Evolutionary conservation across 768 basidiomycete genomes (phyloP).

Genomic region (Collybia mongolica): DNA sequence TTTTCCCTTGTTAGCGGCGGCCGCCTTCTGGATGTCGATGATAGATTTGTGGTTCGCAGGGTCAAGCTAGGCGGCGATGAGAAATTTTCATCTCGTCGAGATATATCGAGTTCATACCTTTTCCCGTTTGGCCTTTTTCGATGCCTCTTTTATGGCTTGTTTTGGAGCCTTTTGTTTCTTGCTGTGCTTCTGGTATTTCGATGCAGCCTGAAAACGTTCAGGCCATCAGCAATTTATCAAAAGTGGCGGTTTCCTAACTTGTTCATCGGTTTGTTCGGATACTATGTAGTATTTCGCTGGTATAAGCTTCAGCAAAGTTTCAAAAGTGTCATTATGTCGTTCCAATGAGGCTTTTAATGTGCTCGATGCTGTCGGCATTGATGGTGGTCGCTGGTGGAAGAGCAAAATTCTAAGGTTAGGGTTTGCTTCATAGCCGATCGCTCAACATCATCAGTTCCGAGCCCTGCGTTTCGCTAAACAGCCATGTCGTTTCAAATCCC

Average conservation of each 20-base stretch:
- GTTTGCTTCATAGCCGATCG: background rate
- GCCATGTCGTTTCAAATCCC: constrained; percentile 47
- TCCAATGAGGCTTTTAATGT: constrained; percentile 66
- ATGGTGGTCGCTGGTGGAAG: background rate
- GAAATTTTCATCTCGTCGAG: background rate
- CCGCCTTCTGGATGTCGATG: constrained; percentile 67
- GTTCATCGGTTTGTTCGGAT: constrained; percentile 62
- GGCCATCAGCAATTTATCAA: too few species aligned
- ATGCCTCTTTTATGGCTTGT: constrained; percentile 85
- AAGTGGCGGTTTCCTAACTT: constrained; percentile 37
- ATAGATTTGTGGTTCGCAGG: constrained; percentile 82
- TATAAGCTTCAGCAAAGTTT: constrained; percentile 78
- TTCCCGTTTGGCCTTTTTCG: constrained; percentile 84
- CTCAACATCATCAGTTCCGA: background rate
- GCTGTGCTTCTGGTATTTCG: constrained; percentile 84
- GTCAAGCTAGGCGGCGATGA: constrained; percentile 63
- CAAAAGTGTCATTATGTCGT: constrained; percentile 84
- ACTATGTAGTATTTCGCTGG: constrained; percentile 88
- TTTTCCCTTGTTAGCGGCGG: constrained; percentile 40
- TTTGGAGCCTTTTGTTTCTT: constrained; percentile 83
- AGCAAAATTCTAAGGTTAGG: constrained; percentile 9
- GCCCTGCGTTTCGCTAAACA: background rate
- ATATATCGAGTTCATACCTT: constrained; percentile 53
- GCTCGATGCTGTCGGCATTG: constrained; percentile 49
- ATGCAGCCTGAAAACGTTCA: constrained; percentile 23